Base-by-base conservation (phyloP, 225 moss, liverwort and hornwort species). In the Rhytidiadelphus loreus region DNA sequence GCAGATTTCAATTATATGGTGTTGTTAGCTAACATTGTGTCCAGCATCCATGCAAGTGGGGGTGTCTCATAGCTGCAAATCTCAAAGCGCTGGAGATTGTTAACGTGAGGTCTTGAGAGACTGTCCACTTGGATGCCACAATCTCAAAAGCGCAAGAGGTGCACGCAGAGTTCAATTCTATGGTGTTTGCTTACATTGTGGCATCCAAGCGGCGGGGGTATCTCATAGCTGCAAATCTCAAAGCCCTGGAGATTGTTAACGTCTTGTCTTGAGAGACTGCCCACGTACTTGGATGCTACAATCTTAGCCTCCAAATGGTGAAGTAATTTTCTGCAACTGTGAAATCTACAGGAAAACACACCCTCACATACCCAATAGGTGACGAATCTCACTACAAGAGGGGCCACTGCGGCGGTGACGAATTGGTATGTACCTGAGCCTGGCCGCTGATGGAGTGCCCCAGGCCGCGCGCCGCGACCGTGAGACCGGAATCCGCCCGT, bases 391-490 rank as follows among this genome's bases (percentile, higher is more conserved):
- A 56, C 18, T 79, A 58, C 28, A 46, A 24, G 19, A 25, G 8
- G 65, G 32, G 30, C 6, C 65, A 41, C 24, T 56, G 60, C 61
- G 29, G 24, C 50, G 25, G 59, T 50, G 48, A 33, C 26, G 61
- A 85, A 59, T 81, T 62, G 77, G 12, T 37, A n/a, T 19, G 32
- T 72, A 94, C 94, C 87, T 94, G 94, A 18, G 94, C 91, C 88
- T 94, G 94, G 82, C 94, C 94, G 79, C 87, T 92, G 81, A 92
- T 63, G 83, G 92, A 92, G 78, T 92, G 94, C 12, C 91, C 94
- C 28, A 86, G 53, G 43, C 94, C 94, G 75, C 91, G 92, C 60
- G 94, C 92, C 13, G 94, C 94, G 53, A 94, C n/a, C 13, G 94
- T 94, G 57, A 94, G 91, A 33, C 88, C 90, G 41, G 91, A 94